phyloP scores from a whole-genome alignment of 208 protist species.

The Trypanosoma melophagium region DNA sequence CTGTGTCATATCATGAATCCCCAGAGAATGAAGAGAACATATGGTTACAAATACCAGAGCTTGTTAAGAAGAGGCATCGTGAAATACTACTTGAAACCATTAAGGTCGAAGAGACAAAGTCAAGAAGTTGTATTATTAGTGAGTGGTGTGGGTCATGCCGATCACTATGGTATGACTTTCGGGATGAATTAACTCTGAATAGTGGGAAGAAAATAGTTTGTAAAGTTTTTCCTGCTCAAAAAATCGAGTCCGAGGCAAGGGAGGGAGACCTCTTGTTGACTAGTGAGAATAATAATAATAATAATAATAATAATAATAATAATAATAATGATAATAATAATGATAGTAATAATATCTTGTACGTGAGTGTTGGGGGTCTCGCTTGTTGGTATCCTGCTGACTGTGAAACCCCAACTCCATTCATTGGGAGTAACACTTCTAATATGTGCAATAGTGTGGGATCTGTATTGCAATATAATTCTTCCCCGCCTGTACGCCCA shows the following conservation, averaged over 20 bases:
- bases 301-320: conserved; percentile 5
- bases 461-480: too few relatives aligned
- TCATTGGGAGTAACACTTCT: too few relatives aligned
- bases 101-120: too few relatives aligned
- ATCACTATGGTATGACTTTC: background rate
- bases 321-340: conserved; percentile 10
- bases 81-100: too few relatives aligned
- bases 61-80: too few relatives aligned
- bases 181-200: background rate
- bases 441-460: too few relatives aligned
- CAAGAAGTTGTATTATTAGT: background rate
- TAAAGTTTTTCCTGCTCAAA: too few relatives aligned
- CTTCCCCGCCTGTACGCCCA: background rate
- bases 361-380: background rate
- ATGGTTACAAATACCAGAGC: too few relatives aligned
- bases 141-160: background rate
- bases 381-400: conserved; percentile 14
- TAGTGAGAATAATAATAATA: background rate
- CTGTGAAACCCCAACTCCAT: background rate
- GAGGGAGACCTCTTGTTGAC: background rate
- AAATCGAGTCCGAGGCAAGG: background rate
- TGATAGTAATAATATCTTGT: conserved; percentile 5
- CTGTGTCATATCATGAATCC: too few relatives aligned
- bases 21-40: too few relatives aligned
- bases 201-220: too few relatives aligned